Percentiles rank a stretch among this genome's conserved stretches.
Evolutionary conservation across 768 basidiomycete genomes (phyloP).

Genomic region (Dentipellis sp.): DNA sequence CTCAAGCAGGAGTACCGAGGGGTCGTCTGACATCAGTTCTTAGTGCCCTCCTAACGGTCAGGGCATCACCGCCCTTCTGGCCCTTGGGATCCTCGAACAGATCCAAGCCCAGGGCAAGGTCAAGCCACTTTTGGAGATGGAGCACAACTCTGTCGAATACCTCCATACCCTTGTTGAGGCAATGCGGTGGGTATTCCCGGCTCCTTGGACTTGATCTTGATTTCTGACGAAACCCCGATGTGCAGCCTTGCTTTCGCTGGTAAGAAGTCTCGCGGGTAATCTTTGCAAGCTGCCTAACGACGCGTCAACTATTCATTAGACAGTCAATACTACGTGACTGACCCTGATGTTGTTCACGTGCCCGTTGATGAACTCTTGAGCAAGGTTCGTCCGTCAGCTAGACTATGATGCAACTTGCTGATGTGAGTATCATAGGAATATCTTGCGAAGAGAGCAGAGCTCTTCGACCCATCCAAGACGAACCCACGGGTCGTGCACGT

Average conservation of each 20-base stretch:
- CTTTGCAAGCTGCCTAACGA: not conserved
- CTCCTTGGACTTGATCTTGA: not conserved
- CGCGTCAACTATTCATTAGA: constrained; percentile 33
- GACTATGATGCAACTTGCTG: not conserved
- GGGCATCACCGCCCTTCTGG: constrained; percentile 88
- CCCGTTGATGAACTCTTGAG: constrained; percentile 80
- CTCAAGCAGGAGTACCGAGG: not conserved
- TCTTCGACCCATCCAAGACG: constrained; percentile 64
- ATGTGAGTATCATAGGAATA: constrained; percentile 55
- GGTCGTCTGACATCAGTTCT: not conserved
- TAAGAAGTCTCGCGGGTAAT: constrained; percentile 20
- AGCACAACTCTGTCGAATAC: constrained; percentile 88
- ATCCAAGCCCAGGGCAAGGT: constrained; percentile 69
- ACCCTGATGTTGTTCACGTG: constrained; percentile 70
- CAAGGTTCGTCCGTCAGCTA: constrained; percentile 42
- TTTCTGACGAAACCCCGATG: not conserved
- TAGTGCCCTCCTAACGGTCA: constrained; percentile 94
- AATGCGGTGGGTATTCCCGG: constrained; percentile 43
- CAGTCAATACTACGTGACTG: constrained; percentile 84
- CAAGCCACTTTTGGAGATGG: constrained; percentile 63
- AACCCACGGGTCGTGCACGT: constrained; percentile 63
- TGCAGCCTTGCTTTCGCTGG: constrained; percentile 57
- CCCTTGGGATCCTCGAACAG: constrained; percentile 86
- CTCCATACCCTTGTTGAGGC: constrained; percentile 83
- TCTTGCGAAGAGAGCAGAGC: constrained; percentile 64